Percentiles rank a stretch among this genome's conserved stretches.
Evolutionary conservation across 495 filamentous ascomycete species (phyloP).

Genomic region (Mycothermus thermophilus): DNA sequence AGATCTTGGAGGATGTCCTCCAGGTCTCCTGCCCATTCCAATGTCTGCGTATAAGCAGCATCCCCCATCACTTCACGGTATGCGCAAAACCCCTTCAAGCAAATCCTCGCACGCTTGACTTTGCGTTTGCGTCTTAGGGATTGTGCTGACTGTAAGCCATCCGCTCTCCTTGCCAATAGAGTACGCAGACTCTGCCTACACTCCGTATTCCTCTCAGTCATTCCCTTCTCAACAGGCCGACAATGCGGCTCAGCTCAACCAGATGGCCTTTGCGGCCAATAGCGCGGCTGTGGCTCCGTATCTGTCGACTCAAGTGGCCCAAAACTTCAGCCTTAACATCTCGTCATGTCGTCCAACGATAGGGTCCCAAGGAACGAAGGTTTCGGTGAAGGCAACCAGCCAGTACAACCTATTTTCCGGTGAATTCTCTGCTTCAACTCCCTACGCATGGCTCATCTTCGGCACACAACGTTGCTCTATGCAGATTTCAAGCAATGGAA

Average conservation of each 20-base stretch:
- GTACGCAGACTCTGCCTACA: conserved; percentile 37
- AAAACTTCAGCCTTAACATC: conserved; percentile 37
- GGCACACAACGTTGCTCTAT: conserved; percentile 55
- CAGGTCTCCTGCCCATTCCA: conserved; percentile 37
- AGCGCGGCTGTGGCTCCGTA: conserved; percentile 30
- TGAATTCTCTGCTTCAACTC: conserved; percentile 40
- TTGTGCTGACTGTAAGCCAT: neutral
- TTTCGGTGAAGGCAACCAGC: conserved; percentile 59
- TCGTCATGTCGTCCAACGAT: conserved; percentile 50
- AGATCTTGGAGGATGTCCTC: conserved; percentile 35
- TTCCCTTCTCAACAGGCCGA: conserved; percentile 28
- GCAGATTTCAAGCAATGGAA: conserved; percentile 45
- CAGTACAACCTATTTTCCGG: conserved; percentile 44
- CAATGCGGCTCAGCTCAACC: conserved; percentile 36
- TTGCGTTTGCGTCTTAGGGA: conserved; percentile 4
- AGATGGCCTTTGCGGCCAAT: conserved; percentile 41
- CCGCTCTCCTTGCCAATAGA: no score
- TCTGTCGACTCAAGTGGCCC: conserved; percentile 25
- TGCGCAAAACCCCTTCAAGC: no score
- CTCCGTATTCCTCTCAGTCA: conserved; percentile 29
- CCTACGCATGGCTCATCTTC: conserved; percentile 56
- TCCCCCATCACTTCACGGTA: conserved; percentile 35
- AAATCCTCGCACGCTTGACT: neutral
- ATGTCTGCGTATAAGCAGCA: conserved; percentile 35
- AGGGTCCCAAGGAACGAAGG: conserved; percentile 53